phyloP scores from a whole-genome alignment of 495 filamentous ascomycete species.

The Neurospora sp. region DNA sequence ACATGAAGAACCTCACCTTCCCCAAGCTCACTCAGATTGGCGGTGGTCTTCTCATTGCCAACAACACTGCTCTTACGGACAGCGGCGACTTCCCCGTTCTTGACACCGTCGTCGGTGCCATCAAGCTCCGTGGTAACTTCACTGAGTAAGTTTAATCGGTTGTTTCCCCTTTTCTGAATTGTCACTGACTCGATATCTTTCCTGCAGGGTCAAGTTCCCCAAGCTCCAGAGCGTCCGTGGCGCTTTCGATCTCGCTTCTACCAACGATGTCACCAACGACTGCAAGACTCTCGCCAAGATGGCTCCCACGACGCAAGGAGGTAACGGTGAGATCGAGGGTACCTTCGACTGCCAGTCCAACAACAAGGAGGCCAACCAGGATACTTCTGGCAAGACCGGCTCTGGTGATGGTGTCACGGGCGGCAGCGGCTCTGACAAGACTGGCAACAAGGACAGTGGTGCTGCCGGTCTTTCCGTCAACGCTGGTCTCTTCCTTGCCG shows the following conservation, averaged over 20 bases:
- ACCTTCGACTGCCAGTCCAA: constrained; percentile 46
- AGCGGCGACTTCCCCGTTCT: constrained; percentile 60
- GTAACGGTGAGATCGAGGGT: constrained; percentile 47
- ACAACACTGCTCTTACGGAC: constrained; percentile 63
- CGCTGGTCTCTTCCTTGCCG: constrained; percentile 30
- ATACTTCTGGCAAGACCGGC: constrained; percentile 21
- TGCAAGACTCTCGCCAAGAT: constrained; percentile 39
- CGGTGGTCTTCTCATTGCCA: constrained; percentile 73
- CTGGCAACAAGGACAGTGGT: constrained; percentile 17
- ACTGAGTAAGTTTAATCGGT: constrained; percentile 49
- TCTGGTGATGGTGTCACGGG: constrained; percentile 8
- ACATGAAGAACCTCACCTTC: constrained; percentile 68
- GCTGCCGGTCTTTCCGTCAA: constrained; percentile 24
- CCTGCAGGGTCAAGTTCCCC: constrained; percentile 56
- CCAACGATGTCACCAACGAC: constrained; percentile 45
- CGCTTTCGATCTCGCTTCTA: constrained; percentile 76
- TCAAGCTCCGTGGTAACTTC: constrained; percentile 85
- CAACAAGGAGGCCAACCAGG: constrained; percentile 32
- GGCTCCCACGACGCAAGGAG: constrained; percentile 23
- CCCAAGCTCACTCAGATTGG: constrained; percentile 55
- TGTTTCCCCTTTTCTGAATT: neutral
- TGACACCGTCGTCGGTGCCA: constrained; percentile 62
- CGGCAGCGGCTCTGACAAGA: constrained; percentile 6
- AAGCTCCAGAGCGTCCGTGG: constrained; percentile 65
- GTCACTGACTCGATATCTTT: neutral